phyloP scores from a whole-genome alignment of 257 asterid genomes.

The Ehretia macrophylla region DNA sequence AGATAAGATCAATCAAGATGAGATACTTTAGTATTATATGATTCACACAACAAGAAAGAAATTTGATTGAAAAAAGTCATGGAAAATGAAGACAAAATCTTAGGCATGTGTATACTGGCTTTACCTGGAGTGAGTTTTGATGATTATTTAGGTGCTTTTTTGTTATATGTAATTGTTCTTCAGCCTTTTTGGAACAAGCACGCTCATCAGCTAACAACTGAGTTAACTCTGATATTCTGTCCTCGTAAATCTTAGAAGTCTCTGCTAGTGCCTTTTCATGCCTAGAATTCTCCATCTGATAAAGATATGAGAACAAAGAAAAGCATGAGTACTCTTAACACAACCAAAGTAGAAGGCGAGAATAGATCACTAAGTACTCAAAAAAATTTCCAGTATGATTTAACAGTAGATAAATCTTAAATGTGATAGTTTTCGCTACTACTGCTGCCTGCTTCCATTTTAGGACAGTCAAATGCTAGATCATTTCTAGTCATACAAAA shows the following conservation, averaged over 20 bases:
- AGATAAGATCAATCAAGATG: too few species aligned
- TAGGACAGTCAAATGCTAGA: neutral
- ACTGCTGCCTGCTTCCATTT: constrained; percentile 9
- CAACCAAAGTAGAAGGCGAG: neutral
- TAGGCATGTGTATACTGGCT: neutral
- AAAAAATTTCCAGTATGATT: neutral
- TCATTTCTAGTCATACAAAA: neutral
- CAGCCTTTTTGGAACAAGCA: constrained; percentile 32
- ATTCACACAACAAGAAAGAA: too few species aligned
- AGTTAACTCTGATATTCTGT: constrained; percentile 46
- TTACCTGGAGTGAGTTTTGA: constrained; percentile 55
- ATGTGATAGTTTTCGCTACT: too few species aligned
- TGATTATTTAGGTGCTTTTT: constrained; percentile 36
- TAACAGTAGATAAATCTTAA: too few species aligned
- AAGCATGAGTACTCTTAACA: neutral
- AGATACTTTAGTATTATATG: too few species aligned
- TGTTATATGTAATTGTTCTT: constrained; percentile 47
- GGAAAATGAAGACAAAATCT: too few species aligned
- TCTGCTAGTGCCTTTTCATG: constrained; percentile 63
- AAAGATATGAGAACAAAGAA: constrained; percentile 34
- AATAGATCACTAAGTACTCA: neutral
- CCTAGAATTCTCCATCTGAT: constrained; percentile 51
- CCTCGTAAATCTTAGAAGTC: constrained; percentile 74
- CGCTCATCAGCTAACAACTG: constrained; percentile 51
- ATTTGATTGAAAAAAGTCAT: too few species aligned